Percentiles rank a stretch among this genome's conserved stretches.
phyloP scores from a whole-genome alignment of 768 basidiomycete genomes.

The Mycena alexandri region DNA sequence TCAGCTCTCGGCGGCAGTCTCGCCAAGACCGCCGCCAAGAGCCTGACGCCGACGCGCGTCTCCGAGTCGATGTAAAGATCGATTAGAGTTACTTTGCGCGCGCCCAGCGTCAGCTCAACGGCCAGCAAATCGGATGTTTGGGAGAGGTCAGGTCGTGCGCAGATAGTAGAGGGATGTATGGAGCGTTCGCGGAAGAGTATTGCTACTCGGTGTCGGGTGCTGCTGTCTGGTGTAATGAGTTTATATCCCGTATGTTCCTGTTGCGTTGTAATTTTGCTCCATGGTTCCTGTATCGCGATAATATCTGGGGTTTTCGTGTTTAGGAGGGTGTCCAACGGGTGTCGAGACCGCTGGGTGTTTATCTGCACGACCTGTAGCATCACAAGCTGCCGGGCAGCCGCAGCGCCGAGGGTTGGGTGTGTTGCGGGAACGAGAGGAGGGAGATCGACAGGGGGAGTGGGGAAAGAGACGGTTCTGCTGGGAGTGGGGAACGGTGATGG shows the following conservation, averaged over 20 bases:
- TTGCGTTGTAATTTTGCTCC: not conserved
- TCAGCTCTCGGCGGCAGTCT: too few species aligned
- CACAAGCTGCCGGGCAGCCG: conserved; percentile 12
- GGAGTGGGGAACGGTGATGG: not conserved
- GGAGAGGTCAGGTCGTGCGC: conserved; percentile 8
- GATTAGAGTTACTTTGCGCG: not conserved
- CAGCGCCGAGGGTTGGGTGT: conserved; percentile 2
- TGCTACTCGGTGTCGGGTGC: not conserved
- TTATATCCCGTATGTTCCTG: not conserved
- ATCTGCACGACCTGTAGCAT: not conserved
- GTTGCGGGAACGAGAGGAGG: not conserved
- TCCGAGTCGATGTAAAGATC: not conserved
- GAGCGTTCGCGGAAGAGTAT: conserved; percentile 1
- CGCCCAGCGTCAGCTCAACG: not conserved
- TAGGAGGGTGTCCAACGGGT: conserved; percentile 3
- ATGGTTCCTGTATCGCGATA: conserved; percentile 3
- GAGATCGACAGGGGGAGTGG: not conserved
- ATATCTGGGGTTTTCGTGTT: not conserved
- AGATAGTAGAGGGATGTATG: not conserved
- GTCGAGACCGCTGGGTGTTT: conserved; percentile 7
- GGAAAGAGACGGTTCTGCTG: not conserved
- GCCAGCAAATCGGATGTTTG: not conserved
- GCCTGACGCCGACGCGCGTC: not conserved
- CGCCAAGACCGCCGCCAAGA: not conserved
- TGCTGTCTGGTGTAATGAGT: conserved; percentile 2